A percentile compares a stretch with the other conserved stretches of the same genome.
phyloP scores from a whole-genome alignment of 352 stramenopile genomes.

The Phytopythium oedochilum region DNA sequence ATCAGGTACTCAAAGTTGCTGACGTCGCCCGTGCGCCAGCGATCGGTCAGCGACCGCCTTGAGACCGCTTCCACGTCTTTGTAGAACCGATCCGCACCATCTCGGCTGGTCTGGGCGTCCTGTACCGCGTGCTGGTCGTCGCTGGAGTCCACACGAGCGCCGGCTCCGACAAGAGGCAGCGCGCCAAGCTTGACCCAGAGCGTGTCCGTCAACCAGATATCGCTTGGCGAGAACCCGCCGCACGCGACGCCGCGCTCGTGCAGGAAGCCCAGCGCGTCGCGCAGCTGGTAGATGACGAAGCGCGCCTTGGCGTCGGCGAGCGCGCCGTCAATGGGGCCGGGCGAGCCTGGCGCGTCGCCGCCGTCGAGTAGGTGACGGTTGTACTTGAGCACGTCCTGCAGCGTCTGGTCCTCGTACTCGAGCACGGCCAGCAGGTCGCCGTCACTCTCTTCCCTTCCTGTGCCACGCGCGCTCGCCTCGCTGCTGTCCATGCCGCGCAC shows the following conservation, averaged over 20 bases:
- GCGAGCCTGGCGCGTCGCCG: neutral
- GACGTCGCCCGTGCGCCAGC: slow-evolving; percentile 87
- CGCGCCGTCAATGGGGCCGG: slow-evolving; percentile 18
- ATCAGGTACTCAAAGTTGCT: slow-evolving; percentile 95
- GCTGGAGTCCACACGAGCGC: neutral
- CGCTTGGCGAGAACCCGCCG: slow-evolving; percentile 31
- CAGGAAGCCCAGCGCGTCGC: slow-evolving; percentile 34
- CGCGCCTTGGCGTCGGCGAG: slow-evolving; percentile 56
- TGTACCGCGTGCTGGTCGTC: neutral
- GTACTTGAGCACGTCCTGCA: slow-evolving; percentile 70
- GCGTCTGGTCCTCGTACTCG: slow-evolving; percentile 60
- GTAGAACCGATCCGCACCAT: neutral
- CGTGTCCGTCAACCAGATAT: slow-evolving; percentile 42
- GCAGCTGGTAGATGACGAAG: slow-evolving; percentile 67
- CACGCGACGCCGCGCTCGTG: slow-evolving; percentile 35
- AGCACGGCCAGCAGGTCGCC: slow-evolving; percentile 39
- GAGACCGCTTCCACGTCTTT: slow-evolving; percentile 11
- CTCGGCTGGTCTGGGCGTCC: neutral
- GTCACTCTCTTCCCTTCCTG: neutral
- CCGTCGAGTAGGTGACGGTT: slow-evolving; percentile 53
- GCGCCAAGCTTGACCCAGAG: slow-evolving; percentile 44
- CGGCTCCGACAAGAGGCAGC: slow-evolving; percentile 23
- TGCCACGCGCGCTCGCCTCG: neutral
- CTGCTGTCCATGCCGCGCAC: slow-evolving; percentile 4
- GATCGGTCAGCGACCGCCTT: slow-evolving; percentile 58